Conservation (phyloP, 805 yeast genomes). For the Cyberlindnera samutprakarnensis region DNA sequence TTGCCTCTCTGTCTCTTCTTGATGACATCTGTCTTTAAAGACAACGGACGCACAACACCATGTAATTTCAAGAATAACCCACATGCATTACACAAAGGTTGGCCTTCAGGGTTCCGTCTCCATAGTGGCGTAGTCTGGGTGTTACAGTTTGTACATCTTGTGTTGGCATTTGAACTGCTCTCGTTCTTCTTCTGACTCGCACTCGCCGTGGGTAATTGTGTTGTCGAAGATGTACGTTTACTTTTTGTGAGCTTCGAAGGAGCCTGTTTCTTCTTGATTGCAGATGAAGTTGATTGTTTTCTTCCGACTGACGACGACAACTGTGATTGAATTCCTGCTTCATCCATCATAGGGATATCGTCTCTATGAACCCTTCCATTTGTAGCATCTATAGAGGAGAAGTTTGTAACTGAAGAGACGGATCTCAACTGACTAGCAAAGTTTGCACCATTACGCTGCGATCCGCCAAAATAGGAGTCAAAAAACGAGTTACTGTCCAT, state of each 20-base stretch:
- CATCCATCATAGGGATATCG: slow-evolving; percentile 10
- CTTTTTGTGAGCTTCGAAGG: slow-evolving; percentile 15
- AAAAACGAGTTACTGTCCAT: slow-evolving; percentile 18
- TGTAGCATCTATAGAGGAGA: slow-evolving; percentile 3
- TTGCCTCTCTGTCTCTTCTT: slow-evolving; percentile 78
- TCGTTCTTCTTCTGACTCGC: slow-evolving; percentile 3
- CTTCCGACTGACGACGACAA: slow-evolving; percentile 17
- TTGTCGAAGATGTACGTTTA: slow-evolving; percentile 16
- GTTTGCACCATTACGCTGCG: slow-evolving; percentile 9
- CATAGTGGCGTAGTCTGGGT: slow-evolving; percentile 92
- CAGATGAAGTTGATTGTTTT: slow-evolving; percentile 15
- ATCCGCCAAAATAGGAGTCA: slow-evolving; percentile 16
- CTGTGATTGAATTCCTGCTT: slow-evolving; percentile 3
- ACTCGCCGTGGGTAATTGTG: slow-evolving; percentile 10
- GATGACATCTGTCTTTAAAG: slow-evolving; percentile 86
- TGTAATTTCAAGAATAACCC: slow-evolving; percentile 88
- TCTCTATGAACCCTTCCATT: slow-evolving; percentile 5
- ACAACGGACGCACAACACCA: slow-evolving; percentile 90
- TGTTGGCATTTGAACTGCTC: slow-evolving; percentile 14
- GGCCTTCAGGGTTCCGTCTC: slow-evolving; percentile 90
- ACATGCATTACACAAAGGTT: slow-evolving; percentile 93
- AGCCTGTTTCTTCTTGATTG: slow-evolving; percentile 19
- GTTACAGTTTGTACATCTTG: slow-evolving; percentile 76
- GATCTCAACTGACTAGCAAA: slow-evolving; percentile 20
- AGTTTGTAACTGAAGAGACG: slow-evolving; percentile 13